Conservation (phyloP, 2,329 filamentous ascomycete genomes). For the Aspergillus oerlinghausenensis region DNA sequence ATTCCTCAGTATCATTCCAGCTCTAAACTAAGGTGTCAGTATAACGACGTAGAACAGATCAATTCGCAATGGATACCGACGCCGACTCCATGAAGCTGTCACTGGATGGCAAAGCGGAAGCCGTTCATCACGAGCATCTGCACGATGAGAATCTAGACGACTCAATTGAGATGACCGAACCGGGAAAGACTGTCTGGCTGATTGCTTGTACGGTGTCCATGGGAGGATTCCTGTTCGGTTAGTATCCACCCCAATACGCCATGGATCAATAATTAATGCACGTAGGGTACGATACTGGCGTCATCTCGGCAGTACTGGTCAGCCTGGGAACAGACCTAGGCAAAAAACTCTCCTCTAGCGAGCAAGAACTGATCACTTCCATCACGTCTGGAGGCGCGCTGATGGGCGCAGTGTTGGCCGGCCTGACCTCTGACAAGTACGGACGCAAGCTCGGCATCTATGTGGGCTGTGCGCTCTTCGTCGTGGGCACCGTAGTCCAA, state of each 20-base stretch:
- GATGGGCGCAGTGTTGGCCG: constrained; percentile 11
- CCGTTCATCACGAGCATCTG: constrained; percentile 1
- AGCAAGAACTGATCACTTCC: constrained; percentile 49
- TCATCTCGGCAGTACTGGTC: constrained; percentile 43
- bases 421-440: too few relatives aligned
- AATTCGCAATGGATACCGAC: background rate
- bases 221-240: constrained; percentile 16
- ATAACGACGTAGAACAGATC: background rate
- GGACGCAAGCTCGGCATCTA: too few relatives aligned
- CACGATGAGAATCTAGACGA: constrained; percentile 3
- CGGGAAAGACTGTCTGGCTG: constrained; percentile 11
- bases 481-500: too few relatives aligned
- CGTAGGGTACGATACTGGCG: constrained; percentile 43
- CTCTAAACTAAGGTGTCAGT: background rate
- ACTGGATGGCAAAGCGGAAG: too few relatives aligned
- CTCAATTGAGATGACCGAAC: constrained; percentile 11
- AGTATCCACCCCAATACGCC: background rate
- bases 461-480: too few relatives aligned
- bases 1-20: background rate
- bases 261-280: background rate
- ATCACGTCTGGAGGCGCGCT: constrained; percentile 47
- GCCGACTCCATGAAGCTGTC: background rate
- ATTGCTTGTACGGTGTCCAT: constrained; percentile 15
- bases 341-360: constrained; percentile 32
- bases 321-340: constrained; percentile 30